These are phyloP conservation scores for Eutrema salsugineum DNA, from an alignment of 441 rosid species.

Conservation along the genomic window DNA sequence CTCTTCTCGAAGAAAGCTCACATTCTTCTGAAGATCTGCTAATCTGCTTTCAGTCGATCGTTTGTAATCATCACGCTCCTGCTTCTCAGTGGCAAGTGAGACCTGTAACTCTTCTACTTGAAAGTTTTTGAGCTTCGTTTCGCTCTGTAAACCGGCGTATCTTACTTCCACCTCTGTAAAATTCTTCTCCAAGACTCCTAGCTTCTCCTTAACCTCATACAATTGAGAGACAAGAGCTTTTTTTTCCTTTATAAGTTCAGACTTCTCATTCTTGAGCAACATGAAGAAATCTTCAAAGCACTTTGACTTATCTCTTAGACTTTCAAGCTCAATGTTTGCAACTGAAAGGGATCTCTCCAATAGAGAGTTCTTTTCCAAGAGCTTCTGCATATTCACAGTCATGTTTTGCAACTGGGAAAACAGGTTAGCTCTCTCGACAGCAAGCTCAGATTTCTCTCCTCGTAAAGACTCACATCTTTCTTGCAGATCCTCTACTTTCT, in stretches of 20 bases:
- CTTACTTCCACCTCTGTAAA: constrained; percentile 53
- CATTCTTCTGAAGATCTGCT: constrained; percentile 67
- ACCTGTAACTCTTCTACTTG: constrained; percentile 59
- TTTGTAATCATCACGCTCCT: constrained; percentile 48
- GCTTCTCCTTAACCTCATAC: constrained; percentile 50
- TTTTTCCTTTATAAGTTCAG: constrained; percentile 50
- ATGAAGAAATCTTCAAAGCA: constrained; percentile 59
- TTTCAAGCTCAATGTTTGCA: constrained; percentile 62
- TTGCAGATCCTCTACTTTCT: constrained; percentile 46
- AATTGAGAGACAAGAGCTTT: constrained; percentile 45
- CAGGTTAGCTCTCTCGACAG: constrained; percentile 50
- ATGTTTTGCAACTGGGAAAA: constrained; percentile 85
- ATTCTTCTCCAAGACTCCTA: constrained; percentile 63
- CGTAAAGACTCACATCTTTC: constrained; percentile 59
- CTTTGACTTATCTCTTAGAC: constrained; percentile 61
- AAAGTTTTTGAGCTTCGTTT: constrained; percentile 43
- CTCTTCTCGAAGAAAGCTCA: constrained; percentile 65
- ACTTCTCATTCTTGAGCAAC: constrained; percentile 55
- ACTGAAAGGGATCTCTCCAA: constrained; percentile 53
- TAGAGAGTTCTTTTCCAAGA: constrained; percentile 51
- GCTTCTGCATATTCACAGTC: constrained; percentile 63
- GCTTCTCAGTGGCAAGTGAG: constrained; percentile 62
- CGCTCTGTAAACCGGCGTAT: constrained; percentile 43
- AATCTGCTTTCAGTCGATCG: constrained; percentile 64
- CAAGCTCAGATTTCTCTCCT: constrained; percentile 55